Conservation (phyloP, 371 early-diverging fungal genomes). For the Batkoa obscura region DNA sequence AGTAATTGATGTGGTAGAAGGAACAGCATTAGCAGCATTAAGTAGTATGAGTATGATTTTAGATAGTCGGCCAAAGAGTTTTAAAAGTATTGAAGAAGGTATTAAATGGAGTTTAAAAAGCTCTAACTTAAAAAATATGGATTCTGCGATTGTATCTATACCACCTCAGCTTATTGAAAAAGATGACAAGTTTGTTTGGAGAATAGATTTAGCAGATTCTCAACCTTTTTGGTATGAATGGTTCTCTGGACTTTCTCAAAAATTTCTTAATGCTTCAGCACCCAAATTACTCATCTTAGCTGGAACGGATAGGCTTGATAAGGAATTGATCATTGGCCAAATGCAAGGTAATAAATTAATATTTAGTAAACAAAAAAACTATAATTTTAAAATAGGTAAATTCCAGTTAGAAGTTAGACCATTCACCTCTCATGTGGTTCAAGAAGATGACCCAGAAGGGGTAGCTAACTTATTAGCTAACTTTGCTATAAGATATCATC, state of each 20-base stretch:
- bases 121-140: constrained; percentile 33
- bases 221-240: constrained; percentile 68
- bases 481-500: too few species aligned
- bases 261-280: constrained; percentile 46
- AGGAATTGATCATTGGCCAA: constrained; percentile 76
- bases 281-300: constrained; percentile 75
- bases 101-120: constrained; percentile 54
- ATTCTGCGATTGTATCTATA: constrained; percentile 58
- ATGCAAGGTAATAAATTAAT: constrained; percentile 43
- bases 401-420: constrained; percentile 68
- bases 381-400: constrained; percentile 13
- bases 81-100: constrained; percentile 34
- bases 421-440: constrained; percentile 72
- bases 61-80: constrained; percentile 33
- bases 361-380: too few species aligned
- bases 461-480: constrained; percentile 21
- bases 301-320: constrained; percentile 83
- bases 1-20: constrained; percentile 9
- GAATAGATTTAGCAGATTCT: constrained; percentile 8
- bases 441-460: constrained; percentile 70
- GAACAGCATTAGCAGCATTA: constrained; percentile 59
- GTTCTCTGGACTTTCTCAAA: constrained; percentile 62
- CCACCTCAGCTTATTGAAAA: constrained; percentile 31
- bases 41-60: constrained; percentile 38
- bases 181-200: too few species aligned